A percentile compares a stretch with the other conserved stretches of the same genome.
Evolutionary conservation across 441 rosid species (phyloP).

Genomic region (Metrosideros polymorpha): DNA sequence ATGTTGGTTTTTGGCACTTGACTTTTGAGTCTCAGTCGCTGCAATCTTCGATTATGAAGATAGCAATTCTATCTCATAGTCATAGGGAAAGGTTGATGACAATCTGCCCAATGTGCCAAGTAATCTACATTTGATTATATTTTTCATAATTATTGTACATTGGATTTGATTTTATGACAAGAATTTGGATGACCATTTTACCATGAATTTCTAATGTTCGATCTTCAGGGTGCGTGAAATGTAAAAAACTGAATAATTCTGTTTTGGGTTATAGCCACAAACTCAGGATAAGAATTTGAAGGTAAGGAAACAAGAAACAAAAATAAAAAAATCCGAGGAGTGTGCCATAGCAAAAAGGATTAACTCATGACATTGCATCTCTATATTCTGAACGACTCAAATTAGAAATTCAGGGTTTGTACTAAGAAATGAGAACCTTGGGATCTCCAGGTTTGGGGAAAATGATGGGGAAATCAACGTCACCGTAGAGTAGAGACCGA

Average conservation of each 20-base stretch:
- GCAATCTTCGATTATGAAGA: background rate
- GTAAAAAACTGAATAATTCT: background rate
- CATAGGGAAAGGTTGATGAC: background rate
- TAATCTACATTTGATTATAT: background rate
- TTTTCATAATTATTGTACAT: background rate
- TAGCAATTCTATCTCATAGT: background rate
- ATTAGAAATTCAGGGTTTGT: background rate
- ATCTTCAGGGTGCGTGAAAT: background rate
- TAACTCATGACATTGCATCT: background rate
- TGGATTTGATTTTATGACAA: background rate
- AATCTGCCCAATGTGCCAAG: background rate
- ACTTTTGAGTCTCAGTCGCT: background rate
- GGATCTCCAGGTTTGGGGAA: background rate
- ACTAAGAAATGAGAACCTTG: background rate
- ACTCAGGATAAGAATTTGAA: background rate
- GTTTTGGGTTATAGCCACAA: background rate
- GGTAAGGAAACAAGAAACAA: background rate
- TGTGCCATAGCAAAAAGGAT: background rate
- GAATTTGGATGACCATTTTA: background rate
- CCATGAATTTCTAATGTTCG: background rate
- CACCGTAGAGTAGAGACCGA: fast-evolving
- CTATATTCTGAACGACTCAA: background rate
- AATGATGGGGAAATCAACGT: background rate
- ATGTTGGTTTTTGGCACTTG: background rate
- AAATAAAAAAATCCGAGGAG: fast-evolving